These are phyloP conservation scores for Halophytophthora batemanensis DNA, from an alignment of 352 stramenopile species.

Conservation along the genomic window DNA sequence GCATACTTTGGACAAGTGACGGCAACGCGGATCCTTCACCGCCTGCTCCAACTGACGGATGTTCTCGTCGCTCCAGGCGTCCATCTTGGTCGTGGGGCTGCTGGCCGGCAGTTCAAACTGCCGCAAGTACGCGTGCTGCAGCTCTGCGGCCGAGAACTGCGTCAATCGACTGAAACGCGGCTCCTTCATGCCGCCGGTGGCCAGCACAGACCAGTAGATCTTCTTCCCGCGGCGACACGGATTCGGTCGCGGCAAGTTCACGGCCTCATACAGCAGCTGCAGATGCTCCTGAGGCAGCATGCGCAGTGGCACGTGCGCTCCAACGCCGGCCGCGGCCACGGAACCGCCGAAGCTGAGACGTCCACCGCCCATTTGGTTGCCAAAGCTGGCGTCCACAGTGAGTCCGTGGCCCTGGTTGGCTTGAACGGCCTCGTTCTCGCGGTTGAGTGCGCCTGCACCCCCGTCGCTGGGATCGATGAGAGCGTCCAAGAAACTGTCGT, in stretches of 20 bases:
- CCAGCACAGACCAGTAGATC: conserved; percentile 71
- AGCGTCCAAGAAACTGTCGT: conserved; percentile 58
- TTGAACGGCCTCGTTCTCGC: conserved; percentile 20
- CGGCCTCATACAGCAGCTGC: conserved; percentile 65
- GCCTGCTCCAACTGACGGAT: conserved; percentile 66
- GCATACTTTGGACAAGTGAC: conserved; percentile 71
- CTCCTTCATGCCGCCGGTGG: conserved; percentile 68
- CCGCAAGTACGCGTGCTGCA: conserved; percentile 65
- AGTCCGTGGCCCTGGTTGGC: conserved; percentile 8
- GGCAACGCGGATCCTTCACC: conserved; percentile 68
- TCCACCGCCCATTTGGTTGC: conserved; percentile 14
- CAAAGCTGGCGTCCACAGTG: too few relatives aligned
- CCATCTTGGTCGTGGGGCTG: conserved; percentile 43
- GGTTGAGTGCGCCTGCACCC: conserved; percentile 21
- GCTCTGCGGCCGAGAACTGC: conserved; percentile 62
- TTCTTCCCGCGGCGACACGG: conserved; percentile 70
- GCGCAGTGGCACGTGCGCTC: conserved; percentile 37
- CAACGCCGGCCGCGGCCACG: conserved; percentile 12
- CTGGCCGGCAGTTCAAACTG: conserved; percentile 59
- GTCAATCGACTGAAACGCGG: conserved; percentile 49
- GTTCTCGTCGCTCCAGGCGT: conserved; percentile 68
- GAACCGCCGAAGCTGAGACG: conserved; percentile 28
- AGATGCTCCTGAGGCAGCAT: conserved; percentile 45
- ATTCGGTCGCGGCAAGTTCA: conserved; percentile 72
- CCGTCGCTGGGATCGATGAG: conserved; percentile 43